These are phyloP conservation scores for Allomyces arbusculus DNA, from an alignment of 192 early-diverging fungal species.

Conservation along the genomic window DNA sequence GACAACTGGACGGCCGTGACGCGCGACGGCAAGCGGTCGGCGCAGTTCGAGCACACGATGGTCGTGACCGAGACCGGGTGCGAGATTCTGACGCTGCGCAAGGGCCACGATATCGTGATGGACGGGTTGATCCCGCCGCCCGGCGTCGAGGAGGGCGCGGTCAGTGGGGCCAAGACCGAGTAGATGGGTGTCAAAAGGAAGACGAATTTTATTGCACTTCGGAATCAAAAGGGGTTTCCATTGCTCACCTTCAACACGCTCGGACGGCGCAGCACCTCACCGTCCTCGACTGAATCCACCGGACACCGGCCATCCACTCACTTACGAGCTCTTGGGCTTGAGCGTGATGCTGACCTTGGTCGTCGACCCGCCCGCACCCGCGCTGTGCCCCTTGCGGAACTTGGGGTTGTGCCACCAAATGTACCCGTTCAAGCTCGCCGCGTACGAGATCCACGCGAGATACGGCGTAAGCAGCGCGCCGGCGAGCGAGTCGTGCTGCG, in stretches of 20 bases:
- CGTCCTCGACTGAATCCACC: too few species aligned
- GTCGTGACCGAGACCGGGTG: slow-evolving; percentile 80
- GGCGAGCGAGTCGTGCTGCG: neutral
- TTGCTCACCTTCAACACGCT: too few species aligned
- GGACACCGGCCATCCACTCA: too few species aligned
- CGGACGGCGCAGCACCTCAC: too few species aligned
- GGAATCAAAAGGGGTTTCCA: too few species aligned
- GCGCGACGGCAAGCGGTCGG: slow-evolving; percentile 76
- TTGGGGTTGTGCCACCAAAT: neutral
- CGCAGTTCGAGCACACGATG: slow-evolving; percentile 93
- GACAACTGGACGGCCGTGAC: slow-evolving; percentile 82
- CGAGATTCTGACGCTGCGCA: slow-evolving; percentile 41
- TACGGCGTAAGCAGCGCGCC: neutral
- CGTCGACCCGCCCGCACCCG: too few species aligned
- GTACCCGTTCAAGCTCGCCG: neutral
- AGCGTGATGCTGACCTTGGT: too few species aligned
- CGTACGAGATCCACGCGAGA: neutral
- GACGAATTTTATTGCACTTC: too few species aligned
- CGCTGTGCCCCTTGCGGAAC: neutral
- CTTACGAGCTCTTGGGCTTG: too few species aligned
- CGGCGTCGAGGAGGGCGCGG: neutral
- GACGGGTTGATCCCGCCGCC: neutral
- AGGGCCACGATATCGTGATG: neutral
- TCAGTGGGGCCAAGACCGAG: too few species aligned
- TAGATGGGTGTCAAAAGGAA: too few species aligned